Conservation (phyloP, 106 monocot species). For the Triglochin maritima region DNA sequence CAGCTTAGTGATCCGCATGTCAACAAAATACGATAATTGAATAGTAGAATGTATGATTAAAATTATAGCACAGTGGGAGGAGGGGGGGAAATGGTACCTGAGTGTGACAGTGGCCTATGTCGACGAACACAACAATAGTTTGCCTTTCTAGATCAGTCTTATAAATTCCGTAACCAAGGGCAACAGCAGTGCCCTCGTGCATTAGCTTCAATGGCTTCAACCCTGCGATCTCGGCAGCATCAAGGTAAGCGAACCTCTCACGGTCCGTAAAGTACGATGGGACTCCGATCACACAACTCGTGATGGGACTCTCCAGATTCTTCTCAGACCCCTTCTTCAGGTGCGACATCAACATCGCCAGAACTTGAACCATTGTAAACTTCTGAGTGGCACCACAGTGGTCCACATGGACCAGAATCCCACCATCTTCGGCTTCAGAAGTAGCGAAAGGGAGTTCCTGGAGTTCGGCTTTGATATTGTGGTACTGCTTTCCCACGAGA, state of each 20-base stretch:
- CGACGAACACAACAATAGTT: conserved; percentile 40
- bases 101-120: conserved; percentile 75
- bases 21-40: too few relatives aligned
- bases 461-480: conserved; percentile 26
- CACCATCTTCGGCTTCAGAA: background rate
- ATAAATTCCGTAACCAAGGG: conserved; percentile 74
- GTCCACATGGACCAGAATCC: background rate
- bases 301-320: conserved; percentile 29
- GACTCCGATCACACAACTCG: conserved; percentile 60
- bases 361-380: conserved; percentile 2
- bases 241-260: conserved; percentile 52
- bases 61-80: too few relatives aligned
- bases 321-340: conserved; percentile 45
- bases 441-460: conserved; percentile 9
- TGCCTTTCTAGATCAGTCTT: conserved; percentile 9
- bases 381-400: background rate
- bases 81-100: conserved; percentile 22
- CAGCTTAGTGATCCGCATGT: too few relatives aligned
- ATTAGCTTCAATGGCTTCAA: conserved; percentile 52
- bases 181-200: conserved; percentile 67
- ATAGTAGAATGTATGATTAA: too few relatives aligned
- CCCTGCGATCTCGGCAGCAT: conserved; percentile 71
- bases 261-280: conserved; percentile 62
- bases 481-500: conserved; percentile 23
- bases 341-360: conserved; percentile 7